A percentile compares a stretch with the other conserved stretches of the same genome.
Conservation (phyloP, 768 basidiomycete genomes). For the Neoboletus brunneissimus region DNA sequence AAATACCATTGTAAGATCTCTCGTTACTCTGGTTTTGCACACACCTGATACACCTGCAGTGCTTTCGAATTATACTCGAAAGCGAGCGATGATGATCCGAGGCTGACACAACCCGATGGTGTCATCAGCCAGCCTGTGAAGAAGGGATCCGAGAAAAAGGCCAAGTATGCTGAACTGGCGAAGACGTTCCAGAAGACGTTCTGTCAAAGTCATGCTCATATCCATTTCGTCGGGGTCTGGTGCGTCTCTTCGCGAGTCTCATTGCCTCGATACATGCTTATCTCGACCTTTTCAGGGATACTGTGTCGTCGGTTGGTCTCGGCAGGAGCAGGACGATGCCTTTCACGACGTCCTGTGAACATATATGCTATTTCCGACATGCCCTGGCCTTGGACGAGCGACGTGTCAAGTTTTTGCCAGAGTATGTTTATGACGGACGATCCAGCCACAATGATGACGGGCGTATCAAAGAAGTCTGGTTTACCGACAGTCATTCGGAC, state of each 20-base stretch:
- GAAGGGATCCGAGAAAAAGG: conserved; percentile 3
- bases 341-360: conserved; percentile 29
- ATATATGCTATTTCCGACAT: conserved; percentile 45
- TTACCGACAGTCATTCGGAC: conserved; percentile 40
- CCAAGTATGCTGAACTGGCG: conserved; percentile 5
- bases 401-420: conserved; percentile 47
- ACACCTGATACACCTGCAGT: conserved; percentile 19
- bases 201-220: conserved; percentile 31
- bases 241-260: conserved; percentile 14
- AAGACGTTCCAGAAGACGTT: conserved; percentile 36
- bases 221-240: conserved; percentile 48
- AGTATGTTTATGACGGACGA: conserved; percentile 36
- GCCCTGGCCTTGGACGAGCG: conserved; percentile 47
- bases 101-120: conserved; percentile 5
- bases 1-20: conserved; percentile 37
- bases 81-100: conserved; percentile 17
- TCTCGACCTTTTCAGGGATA: conserved; percentile 36
- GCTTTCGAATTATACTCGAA: conserved; percentile 39
- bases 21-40: not conserved
- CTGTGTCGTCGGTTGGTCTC: conserved; percentile 45
- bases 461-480: conserved; percentile 42
- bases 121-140: conserved; percentile 4
- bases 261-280: not conserved
- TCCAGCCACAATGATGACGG: conserved; percentile 11
- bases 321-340: conserved; percentile 33